Evolutionary conservation across 2,329 filamentous ascomycete species (phyloP), one percentile per base, ranked within the genome.

Genomic region (Ascochyta koolunga): DNA sequence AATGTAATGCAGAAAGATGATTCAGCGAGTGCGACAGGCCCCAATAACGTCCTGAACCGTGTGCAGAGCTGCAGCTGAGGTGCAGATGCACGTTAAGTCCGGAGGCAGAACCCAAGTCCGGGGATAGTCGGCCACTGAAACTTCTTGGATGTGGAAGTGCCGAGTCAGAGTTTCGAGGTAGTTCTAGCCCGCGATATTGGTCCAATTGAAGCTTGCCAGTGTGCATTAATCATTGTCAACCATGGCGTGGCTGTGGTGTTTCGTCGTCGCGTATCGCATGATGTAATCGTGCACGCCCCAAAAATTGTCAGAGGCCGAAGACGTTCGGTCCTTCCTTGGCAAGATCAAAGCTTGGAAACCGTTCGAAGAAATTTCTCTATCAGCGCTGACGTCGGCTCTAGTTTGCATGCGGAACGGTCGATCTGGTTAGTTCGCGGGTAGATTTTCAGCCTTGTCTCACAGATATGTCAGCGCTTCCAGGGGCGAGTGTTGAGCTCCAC

Each of bases 101-200:
- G 24, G 22, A 19, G 24, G 42, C 18, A 46, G 18, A 46, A n/a
- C 21, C 25, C 25, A 25, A 46, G 9, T n/a, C 41, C 54, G 50
- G 54, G 29, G 36, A 54, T 22, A 47, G 18, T 57, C 54, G 54
- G 50, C 54, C 41, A 47, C 50, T 53, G 44, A 46, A 4, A 39
- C 15, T 18, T 31, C 3, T n/a, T 18, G 11, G 27, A 19, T 18
- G 35, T 18, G 38, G 27, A 22, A 38, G 22, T 42, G 24, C 19
- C 32, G 36, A 27, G 10, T 18, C 8, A 21, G 33, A 40, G 32
- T n/a, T 48, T 54, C 50, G 25, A 35, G 33, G 25, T 40, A 44
- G 25, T 54, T 45, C 51, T 41, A 50, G 51, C 51, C 35, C 32
- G 39, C n/a, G 16, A 19, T 18, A 22, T 41, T 31, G 9, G 16